Conservation (phyloP, 352 stramenopile genomes). For the Pythium sp. region DNA sequence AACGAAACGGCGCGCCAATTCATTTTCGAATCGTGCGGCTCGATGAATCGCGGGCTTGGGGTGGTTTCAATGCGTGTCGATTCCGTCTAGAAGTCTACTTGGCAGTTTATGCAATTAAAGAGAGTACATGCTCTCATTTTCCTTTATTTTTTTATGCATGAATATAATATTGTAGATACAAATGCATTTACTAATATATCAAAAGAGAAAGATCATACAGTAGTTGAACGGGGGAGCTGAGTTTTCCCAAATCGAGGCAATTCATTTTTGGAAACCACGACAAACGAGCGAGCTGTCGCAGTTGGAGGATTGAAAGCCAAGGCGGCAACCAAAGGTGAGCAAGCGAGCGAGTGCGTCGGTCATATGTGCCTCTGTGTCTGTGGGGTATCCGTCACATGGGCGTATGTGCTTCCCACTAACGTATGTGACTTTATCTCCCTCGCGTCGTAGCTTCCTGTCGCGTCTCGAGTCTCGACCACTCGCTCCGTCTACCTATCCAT, state of each 20-base stretch:
- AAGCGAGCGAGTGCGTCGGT: not conserved
- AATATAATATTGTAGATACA: not conserved
- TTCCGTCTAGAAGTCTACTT: not conserved
- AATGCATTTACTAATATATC: not conserved
- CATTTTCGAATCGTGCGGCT: constrained; percentile 11
- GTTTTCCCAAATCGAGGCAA: not conserved
- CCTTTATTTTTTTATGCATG: too few relatives aligned
- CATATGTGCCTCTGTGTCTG: not conserved
- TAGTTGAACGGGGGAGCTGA: not conserved
- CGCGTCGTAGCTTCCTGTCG: not conserved
- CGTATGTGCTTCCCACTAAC: not conserved
- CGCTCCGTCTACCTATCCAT: not conserved
- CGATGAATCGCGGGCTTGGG: not conserved
- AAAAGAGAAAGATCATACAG: not conserved
- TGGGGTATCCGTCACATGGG: not conserved
- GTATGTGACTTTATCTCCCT: not conserved
- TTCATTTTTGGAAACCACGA: not conserved
- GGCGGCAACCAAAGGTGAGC: constrained; percentile 11
- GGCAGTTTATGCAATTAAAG: not conserved
- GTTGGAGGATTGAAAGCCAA: constrained; percentile 5
- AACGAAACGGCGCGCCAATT: constrained; percentile 19
- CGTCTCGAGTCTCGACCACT: not conserved
- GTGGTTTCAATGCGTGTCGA: too few relatives aligned
- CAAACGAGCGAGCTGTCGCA: not conserved
- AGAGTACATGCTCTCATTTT: not conserved